Conservation (phyloP, 768 basidiomycete genomes). For the Mycena belliarum region DNA sequence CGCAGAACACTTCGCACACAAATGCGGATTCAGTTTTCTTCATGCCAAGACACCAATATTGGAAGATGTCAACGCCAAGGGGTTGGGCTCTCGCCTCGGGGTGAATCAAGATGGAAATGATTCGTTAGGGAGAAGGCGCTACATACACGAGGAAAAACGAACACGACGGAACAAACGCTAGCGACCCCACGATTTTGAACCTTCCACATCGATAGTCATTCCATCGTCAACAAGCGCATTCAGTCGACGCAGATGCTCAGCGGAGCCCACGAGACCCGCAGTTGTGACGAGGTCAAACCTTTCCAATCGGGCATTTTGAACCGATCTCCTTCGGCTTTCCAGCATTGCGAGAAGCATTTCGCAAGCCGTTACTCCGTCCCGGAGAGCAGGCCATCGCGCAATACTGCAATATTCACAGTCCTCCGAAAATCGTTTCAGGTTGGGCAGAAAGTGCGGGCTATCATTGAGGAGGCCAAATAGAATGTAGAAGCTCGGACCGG, state of each 20-base stretch:
- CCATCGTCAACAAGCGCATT: background rate
- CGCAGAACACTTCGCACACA: too few species aligned
- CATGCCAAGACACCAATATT: too few species aligned
- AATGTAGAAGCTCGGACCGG: background rate
- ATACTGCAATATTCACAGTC: background rate
- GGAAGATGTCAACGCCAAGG: too few species aligned
- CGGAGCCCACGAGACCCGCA: background rate
- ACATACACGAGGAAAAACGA: too few species aligned
- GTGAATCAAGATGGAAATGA: too few species aligned
- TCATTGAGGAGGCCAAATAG: background rate
- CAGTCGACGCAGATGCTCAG: background rate
- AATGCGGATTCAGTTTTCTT: too few species aligned
- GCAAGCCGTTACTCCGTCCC: background rate
- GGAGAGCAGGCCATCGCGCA: background rate
- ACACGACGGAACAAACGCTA: background rate
- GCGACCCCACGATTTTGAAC: background rate
- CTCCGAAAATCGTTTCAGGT: conserved; percentile 1
- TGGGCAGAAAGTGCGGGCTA: background rate
- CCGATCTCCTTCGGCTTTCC: background rate
- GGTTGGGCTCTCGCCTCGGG: too few species aligned
- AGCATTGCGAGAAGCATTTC: background rate
- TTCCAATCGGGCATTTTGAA: background rate
- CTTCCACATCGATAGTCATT: background rate
- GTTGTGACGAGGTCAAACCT: background rate
- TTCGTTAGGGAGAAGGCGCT: too few species aligned